Evolutionary conservation across 768 basidiomycete genomes (phyloP), one percentile per base, ranked within the genome.

Genomic region (Pholiota microspora): DNA sequence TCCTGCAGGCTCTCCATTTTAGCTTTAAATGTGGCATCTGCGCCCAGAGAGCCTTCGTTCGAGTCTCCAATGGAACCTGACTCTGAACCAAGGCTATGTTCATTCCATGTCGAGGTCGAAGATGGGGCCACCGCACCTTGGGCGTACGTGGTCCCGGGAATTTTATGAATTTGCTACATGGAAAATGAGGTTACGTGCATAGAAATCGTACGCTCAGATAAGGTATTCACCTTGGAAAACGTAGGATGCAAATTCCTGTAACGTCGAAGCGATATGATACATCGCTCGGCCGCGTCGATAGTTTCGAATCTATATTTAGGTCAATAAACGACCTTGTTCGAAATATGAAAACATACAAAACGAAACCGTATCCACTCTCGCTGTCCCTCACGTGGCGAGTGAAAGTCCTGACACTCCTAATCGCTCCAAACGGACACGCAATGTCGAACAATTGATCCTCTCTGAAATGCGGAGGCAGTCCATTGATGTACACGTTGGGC

Each of bases 401-500:
- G 63, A 94, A 93, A 42, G 89, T 91, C 54, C 90, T 72, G 13
- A 92, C 92, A 56, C 90, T 92, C 62, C 84, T 70, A 9, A 94
- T 82, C 21, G 73, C 75, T 3, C 91, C 91, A 60, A 83, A 94
- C n/a, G 82, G 85, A 21, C 77, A 71, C 29, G 87, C 79, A 51
- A 94, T 82, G 25, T 81, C 81, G 61, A 84, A 85, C 36, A 94
- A 75, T 57, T 90, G 81, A 56, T 90, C 89, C 63, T 92, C 91
- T 0, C 89, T 84, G 62, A 82, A 92, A 69, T 91, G 84, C 4
- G 90, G 87, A 2, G 89, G 90, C 13, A 94, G 79, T 10, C 91
- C 91, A 63, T 93, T 93, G 72, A 93, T 92, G 66, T 93, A 93
- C 0, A 93, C 87, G 61, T 93, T 93, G 0, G 91, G 88, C 0